Evolutionary conservation across 2,329 filamentous ascomycete genomes (phyloP).

Genomic region (Fusarium odoratissimum): DNA sequence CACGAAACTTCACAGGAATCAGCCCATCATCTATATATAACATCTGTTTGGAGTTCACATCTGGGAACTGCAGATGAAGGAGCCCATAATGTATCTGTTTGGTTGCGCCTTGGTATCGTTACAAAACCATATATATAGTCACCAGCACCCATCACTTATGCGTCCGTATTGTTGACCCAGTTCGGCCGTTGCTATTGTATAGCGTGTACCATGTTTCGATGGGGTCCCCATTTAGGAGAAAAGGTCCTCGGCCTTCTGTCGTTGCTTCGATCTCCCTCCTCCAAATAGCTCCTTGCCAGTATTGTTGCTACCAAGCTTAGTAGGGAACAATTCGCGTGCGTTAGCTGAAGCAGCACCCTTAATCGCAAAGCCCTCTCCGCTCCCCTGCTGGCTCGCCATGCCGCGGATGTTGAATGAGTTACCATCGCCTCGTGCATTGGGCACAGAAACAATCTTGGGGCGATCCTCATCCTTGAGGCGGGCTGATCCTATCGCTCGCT

Average conservation of each 20-base stretch:
- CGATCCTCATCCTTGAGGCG: slow-evolving; percentile 53
- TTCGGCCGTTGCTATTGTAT: not conserved
- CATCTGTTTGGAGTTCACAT: not conserved
- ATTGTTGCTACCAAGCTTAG: slow-evolving; percentile 67
- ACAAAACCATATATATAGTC: slow-evolving; percentile 39
- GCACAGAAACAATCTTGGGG: slow-evolving; percentile 69
- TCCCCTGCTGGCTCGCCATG: slow-evolving; percentile 59
- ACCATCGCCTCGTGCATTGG: slow-evolving; percentile 54
- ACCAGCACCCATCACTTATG: slow-evolving; percentile 23
- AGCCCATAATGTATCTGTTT: slow-evolving; percentile 22
- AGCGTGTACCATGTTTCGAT: not conserved
- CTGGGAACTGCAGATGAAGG: not conserved
- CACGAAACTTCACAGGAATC: not conserved
- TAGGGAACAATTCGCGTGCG: slow-evolving; percentile 76
- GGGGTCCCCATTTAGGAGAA: slow-evolving; percentile 68
- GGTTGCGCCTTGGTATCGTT: slow-evolving; percentile 46
- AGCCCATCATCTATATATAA: not conserved
- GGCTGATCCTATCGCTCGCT: slow-evolving; percentile 54
- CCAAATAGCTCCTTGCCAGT: slow-evolving; percentile 76
- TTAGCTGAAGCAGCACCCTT: slow-evolving; percentile 66
- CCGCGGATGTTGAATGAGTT: slow-evolving; percentile 71
- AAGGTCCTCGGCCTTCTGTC: slow-evolving; percentile 78
- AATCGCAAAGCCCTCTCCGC: slow-evolving; percentile 69
- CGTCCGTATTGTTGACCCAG: slow-evolving; percentile 10
- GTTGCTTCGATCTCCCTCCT: slow-evolving; percentile 61